Evolutionary conservation across 1,139 yeast species (phyloP), one percentile per base, ranked within the genome.

Genomic region (Yamadazyma spencermartinsiae): DNA sequence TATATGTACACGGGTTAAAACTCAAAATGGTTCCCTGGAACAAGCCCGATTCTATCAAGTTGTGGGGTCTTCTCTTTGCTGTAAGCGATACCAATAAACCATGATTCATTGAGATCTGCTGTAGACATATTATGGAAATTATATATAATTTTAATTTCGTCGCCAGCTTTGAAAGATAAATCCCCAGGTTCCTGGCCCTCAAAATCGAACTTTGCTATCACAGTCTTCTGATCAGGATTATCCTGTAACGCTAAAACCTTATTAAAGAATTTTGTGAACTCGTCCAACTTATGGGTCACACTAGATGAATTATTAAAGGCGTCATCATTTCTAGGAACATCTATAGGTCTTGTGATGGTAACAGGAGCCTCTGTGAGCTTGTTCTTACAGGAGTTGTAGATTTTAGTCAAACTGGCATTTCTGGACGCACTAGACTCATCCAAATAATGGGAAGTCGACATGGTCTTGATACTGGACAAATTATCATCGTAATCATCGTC

Each of bases 111-210:
- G 10, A 49, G 45, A 48, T 36, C 38, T 47, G 35, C 52, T 10
- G 26, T 56, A 14, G 60, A 51, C 8, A 59, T 48, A 39, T 56
- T 56, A 13, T 56, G 67, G 40, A 70, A 62, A 35, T 67, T 65
- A 36, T 63, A 60, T 6, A 70, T 35, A 9, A 69, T 52, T 42
- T 63, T 68, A 19, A 72, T 50, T 9, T 41, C 38, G 28, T 71
- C 74, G 12, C 72, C 74, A 27, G 54, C 45, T 3, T 55, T 48
- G 39, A 72, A 67, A 3, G 74, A 57, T 33, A 72, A 56, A 42
- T 72, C 76, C 0, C 76, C 77, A 0, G 69, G 59, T 38, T 62
- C 57, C 12, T 34, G 45, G 0, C 75, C 75, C 2, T 39, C 39
- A 41, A 68, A 72, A 38, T 56, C 58, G 41, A 51, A 46, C 32